phyloP scores from a whole-genome alignment of 106 monocot genomes.

The Dendrobium catenatum region DNA sequence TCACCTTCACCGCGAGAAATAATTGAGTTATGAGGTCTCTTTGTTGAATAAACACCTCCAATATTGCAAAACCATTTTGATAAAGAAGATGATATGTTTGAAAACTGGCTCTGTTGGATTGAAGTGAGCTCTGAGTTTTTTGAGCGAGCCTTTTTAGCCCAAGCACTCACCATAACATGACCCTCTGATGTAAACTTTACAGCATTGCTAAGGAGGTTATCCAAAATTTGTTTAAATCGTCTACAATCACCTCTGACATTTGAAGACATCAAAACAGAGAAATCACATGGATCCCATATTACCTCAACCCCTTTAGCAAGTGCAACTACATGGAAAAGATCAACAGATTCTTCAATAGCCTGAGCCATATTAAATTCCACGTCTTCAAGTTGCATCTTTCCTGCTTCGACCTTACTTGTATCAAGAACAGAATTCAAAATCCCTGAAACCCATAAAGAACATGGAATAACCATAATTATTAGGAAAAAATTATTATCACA shows the following conservation, averaged over 20 bases:
- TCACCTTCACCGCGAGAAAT: conserved; percentile 13
- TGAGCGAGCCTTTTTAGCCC: conserved; percentile 33
- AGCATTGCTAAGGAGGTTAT: conserved; percentile 82
- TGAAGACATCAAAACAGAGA: conserved; percentile 36
- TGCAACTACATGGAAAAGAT: conserved; percentile 59
- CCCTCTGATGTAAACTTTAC: conserved; percentile 79
- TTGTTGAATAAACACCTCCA: not conserved
- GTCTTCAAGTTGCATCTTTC: conserved; percentile 81
- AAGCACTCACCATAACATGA: conserved; percentile 55
- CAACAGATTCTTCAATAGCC: conserved; percentile 68
- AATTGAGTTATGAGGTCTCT: not conserved
- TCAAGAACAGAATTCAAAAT: conserved; percentile 90
- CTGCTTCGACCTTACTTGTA: conserved; percentile 81
- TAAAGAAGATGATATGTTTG: conserved; percentile 3
- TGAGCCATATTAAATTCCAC: conserved; percentile 67
- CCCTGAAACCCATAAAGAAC: conserved; percentile 20
- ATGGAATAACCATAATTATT: not conserved
- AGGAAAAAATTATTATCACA: not conserved
- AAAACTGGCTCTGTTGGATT: not conserved
- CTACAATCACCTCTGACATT: conserved; percentile 66
- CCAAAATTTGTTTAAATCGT: conserved; percentile 69
- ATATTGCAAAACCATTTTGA: conserved; percentile 14
- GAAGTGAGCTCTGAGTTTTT: conserved; percentile 11
- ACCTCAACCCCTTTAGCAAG: conserved; percentile 67
- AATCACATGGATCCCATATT: conserved; percentile 96